Percentiles rank a stretch among this genome's conserved stretches.
phyloP scores from a whole-genome alignment of 495 filamentous ascomycete species.

The Usnea hakonensis region DNA sequence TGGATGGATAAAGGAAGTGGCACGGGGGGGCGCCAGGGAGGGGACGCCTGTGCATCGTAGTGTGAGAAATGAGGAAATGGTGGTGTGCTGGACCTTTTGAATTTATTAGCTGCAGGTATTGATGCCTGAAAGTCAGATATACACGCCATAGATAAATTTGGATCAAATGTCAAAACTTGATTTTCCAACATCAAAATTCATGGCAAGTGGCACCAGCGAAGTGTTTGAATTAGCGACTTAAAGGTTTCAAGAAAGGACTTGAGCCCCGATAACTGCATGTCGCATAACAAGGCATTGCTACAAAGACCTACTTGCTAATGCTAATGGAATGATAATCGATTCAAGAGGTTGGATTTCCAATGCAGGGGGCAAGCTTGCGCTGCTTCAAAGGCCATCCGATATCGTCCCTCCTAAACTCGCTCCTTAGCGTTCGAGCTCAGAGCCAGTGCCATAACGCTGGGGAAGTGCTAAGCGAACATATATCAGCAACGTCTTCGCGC shows the following conservation, averaged over 20 bases:
- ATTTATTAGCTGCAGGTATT: too few relatives aligned
- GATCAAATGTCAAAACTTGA: neutral
- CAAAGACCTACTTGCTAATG: neutral
- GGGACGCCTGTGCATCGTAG: too few relatives aligned
- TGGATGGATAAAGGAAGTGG: too few relatives aligned
- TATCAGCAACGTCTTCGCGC: neutral
- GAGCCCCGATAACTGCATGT: neutral
- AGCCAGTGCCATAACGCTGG: slow-evolving; percentile 13
- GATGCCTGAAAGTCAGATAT: too few relatives aligned
- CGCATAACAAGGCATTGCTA: neutral
- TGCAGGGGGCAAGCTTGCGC: neutral
- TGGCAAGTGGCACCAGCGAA: neutral
- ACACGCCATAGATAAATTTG: neutral
- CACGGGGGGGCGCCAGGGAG: too few relatives aligned
- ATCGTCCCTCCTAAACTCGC: neutral
- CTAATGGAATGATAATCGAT: neutral
- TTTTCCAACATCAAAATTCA: too few relatives aligned
- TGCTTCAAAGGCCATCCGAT: neutral
- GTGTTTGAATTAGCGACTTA: neutral
- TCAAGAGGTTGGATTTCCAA: neutral
- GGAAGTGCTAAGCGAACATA: slow-evolving; percentile 12
- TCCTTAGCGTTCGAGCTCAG: slow-evolving; percentile 3
- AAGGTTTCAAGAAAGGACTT: neutral
- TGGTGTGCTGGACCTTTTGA: too few relatives aligned
- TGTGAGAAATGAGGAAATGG: too few relatives aligned